Conservation (phyloP, 2,329 filamentous ascomycete species). For the Diaporthe sp. region DNA sequence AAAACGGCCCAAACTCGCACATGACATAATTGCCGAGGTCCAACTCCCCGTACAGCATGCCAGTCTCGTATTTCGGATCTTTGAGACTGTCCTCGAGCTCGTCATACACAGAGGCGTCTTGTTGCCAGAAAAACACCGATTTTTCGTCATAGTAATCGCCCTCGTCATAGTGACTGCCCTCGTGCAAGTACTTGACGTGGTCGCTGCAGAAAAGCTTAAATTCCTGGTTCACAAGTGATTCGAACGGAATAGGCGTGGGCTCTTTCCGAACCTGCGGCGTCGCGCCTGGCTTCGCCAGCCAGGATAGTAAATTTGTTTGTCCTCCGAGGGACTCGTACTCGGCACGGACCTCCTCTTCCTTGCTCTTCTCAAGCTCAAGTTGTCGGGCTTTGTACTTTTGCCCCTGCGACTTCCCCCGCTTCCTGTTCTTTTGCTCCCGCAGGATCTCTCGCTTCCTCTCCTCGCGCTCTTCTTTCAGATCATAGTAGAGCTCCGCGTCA, state of each 20-base stretch:
- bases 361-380: neutral
- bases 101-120: neutral
- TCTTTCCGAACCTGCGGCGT: too few relatives aligned
- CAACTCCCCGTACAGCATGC: neutral
- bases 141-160: neutral
- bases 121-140: neutral
- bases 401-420: neutral
- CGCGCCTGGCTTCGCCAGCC: too few relatives aligned
- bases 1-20: slow-evolving; percentile 17
- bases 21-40: neutral
- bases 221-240: neutral
- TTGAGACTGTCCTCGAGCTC: too few relatives aligned
- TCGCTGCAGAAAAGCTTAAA: slow-evolving; percentile 11
- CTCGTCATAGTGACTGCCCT: too few relatives aligned
- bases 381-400: neutral
- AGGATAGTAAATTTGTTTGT: too few relatives aligned
- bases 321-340: neutral
- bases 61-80: neutral
- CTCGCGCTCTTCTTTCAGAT: slow-evolving; percentile 6
- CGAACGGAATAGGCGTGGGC: too few relatives aligned
- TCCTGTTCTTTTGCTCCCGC: neutral
- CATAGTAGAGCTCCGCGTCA: slow-evolving; percentile 5
- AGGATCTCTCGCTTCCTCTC: neutral
- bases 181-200: neutral
- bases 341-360: slow-evolving; percentile 7